A percentile compares a stretch with the other conserved stretches of the same genome.
These are phyloP conservation scores for Fusarium equiseti DNA, from an alignment of 2,329 filamentous ascomycete genomes.

Conservation along the genomic window DNA sequence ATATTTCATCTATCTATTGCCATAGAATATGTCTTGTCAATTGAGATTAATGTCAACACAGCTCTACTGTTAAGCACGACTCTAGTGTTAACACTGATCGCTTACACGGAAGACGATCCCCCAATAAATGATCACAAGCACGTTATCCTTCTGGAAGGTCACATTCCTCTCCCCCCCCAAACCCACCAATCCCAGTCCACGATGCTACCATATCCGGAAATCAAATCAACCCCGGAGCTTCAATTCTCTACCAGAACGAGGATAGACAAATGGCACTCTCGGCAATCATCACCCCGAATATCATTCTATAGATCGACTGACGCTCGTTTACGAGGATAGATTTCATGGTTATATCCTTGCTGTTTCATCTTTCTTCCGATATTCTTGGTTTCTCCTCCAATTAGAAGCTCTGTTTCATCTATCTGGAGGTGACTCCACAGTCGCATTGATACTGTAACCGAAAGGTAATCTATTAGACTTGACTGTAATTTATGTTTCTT, in stretches of 20 bases:
- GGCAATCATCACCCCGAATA: neutral
- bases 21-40: neutral
- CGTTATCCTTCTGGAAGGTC: neutral
- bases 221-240: conserved; percentile 14
- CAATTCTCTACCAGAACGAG: neutral
- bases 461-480: neutral
- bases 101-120: neutral
- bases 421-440: conserved; percentile 14
- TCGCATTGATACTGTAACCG: neutral
- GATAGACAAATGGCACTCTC: conserved; percentile 5
- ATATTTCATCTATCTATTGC: neutral
- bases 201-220: conserved; percentile 29
- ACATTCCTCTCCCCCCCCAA: neutral
- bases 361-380: conserved; percentile 41
- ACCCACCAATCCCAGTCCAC: conserved; percentile 30
- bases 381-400: conserved; percentile 46
- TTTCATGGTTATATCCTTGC: neutral
- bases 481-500: neutral
- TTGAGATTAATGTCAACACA: no score
- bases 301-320: neutral
- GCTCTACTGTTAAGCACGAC: neutral
- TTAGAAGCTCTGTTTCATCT: conserved; percentile 20
- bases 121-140: neutral
- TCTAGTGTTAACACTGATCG: neutral
- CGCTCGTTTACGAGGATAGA: neutral